Conservation (phyloP, 345 rosid genomes). For the Eucalyptus sp. region DNA sequence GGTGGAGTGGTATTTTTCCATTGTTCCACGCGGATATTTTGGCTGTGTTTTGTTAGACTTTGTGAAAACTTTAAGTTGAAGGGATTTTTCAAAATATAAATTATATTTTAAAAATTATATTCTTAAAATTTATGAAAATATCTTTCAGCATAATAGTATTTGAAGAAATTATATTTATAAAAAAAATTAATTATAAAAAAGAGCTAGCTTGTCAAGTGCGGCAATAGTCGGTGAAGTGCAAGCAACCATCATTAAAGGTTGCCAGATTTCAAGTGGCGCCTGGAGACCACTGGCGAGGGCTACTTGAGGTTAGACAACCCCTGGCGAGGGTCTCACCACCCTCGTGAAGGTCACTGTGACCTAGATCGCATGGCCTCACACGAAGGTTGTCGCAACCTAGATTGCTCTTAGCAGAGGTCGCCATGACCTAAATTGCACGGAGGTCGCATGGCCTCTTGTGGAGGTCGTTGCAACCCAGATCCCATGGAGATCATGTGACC, state of each 20-base stretch:
- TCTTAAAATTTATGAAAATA: no score
- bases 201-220: fast-evolving
- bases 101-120: no score
- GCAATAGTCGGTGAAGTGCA: fast-evolving
- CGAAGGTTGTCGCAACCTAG: fast-evolving
- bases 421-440: fast-evolving
- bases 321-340: no score
- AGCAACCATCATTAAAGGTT: no score
- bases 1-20: neutral
- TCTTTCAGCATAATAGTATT: fast-evolving
- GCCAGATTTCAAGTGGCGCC: no score
- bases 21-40: neutral
- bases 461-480: no score
- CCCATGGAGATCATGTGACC: no score
- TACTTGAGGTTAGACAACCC: no score
- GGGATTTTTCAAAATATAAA: no score
- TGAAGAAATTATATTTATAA: no score
- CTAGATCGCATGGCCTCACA: fast-evolving
- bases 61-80: no score
- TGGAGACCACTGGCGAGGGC: fast-evolving
- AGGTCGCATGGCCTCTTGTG: fast-evolving
- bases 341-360: fast-evolving
- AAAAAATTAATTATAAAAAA: no score
- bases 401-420: fast-evolving
- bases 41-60: fast-evolving